Conservation (phyloP, 352 stramenopile species). For the Hyphochytrium catenoides region DNA sequence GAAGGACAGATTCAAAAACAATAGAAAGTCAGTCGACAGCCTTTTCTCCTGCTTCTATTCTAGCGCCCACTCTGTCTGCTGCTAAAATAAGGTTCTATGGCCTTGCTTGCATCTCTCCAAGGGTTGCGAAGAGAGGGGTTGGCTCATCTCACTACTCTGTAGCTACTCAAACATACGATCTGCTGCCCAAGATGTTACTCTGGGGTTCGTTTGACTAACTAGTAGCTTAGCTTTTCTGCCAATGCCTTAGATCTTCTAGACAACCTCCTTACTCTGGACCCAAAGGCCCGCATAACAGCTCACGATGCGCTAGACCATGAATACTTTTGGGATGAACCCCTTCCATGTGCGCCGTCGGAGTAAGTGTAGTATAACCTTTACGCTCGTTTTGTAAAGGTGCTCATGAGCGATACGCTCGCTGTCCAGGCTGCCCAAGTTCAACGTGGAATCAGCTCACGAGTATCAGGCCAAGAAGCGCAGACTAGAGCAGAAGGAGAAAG, state of each 20-base stretch:
- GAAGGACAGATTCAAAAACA: too few species aligned
- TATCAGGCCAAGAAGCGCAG: constrained; percentile 66
- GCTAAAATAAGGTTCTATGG: too few species aligned
- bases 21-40: too few species aligned
- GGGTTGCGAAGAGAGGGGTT: too few species aligned
- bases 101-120: too few species aligned
- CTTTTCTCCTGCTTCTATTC: too few species aligned
- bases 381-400: neutral
- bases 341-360: constrained; percentile 52
- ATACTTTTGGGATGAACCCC: constrained; percentile 80
- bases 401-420: constrained; percentile 26
- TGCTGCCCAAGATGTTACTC: neutral
- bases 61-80: too few species aligned
- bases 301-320: constrained; percentile 83
- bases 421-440: constrained; percentile 52
- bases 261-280: constrained; percentile 83
- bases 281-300: constrained; percentile 73
- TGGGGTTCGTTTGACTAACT: neutral
- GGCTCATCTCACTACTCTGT: neutral
- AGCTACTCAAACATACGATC: neutral
- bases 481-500: too few species aligned
- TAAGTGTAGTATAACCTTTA: constrained; percentile 12
- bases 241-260: constrained; percentile 68
- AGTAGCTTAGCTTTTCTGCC: constrained; percentile 39
- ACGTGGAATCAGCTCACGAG: constrained; percentile 47